These are phyloP conservation scores for Talaromyces sp. DNA, from an alignment of 2,329 filamentous ascomycete genomes.

Conservation along the genomic window DNA sequence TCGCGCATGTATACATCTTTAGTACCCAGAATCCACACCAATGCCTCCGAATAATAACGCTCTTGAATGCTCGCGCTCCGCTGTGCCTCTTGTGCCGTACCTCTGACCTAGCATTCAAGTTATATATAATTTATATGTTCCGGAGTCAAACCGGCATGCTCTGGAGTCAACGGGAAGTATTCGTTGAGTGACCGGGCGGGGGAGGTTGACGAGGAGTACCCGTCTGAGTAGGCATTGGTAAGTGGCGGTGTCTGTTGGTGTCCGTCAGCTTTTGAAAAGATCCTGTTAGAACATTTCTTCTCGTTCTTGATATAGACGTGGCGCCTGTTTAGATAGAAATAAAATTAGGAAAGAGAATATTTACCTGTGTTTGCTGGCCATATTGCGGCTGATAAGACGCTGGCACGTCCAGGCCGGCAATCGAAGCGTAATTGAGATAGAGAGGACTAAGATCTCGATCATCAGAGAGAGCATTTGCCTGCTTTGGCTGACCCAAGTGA, in stretches of 20 bases:
- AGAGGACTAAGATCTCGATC: constrained; percentile 59
- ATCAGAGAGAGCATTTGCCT: constrained; percentile 52
- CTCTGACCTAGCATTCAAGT: neutral
- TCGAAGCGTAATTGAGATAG: constrained; percentile 60
- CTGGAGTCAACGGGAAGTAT: constrained; percentile 42
- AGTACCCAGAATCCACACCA: neutral
- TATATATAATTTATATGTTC: constrained; percentile 20
- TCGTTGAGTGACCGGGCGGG: constrained; percentile 39
- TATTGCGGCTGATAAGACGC: constrained; percentile 24
- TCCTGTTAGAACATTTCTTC: constrained; percentile 8
- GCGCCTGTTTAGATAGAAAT: neutral
- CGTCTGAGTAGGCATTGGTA: constrained; percentile 40
- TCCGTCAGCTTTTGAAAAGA: constrained; percentile 21
- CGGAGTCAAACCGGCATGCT: constrained; percentile 43
- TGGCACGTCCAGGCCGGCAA: constrained; percentile 56
- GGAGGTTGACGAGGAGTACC: constrained; percentile 45
- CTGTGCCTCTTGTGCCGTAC: neutral
- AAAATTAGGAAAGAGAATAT: constrained; percentile 23
- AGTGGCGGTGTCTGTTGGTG: constrained; percentile 38
- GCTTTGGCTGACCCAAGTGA: constrained; percentile 52
- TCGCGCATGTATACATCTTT: neutral
- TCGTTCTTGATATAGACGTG: neutral
- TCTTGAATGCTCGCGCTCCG: neutral
- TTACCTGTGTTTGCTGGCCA: constrained; percentile 43
- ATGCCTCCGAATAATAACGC: neutral